A percentile compares a stretch with the other conserved stretches of the same genome.
These are phyloP conservation scores for Blastobotrys elegans DNA, from an alignment of 1,139 yeast species.

Conservation along the genomic window DNA sequence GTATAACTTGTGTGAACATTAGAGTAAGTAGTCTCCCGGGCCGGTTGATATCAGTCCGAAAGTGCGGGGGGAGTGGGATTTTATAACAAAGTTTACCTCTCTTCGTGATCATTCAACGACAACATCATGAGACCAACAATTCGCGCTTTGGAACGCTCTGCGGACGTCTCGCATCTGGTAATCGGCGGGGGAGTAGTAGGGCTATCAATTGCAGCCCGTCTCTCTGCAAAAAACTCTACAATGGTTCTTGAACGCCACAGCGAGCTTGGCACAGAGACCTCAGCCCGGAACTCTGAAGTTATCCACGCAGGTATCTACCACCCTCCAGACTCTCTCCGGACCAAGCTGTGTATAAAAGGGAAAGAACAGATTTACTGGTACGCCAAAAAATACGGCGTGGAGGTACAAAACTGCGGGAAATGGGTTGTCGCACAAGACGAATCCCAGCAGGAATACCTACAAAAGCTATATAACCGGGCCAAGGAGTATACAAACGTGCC, in stretches of 20 bases:
- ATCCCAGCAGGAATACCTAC: conserved; percentile 53
- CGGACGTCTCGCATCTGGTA: conserved; percentile 72
- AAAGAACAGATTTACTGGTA: conserved; percentile 59
- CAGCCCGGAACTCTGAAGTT: conserved; percentile 85
- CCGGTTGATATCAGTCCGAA: no score
- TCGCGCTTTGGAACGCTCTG: background rate
- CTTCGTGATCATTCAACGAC: no score
- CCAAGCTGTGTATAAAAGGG: conserved; percentile 68
- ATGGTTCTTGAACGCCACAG: conserved; percentile 64
- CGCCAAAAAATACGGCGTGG: conserved; percentile 48
- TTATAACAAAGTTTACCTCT: no score
- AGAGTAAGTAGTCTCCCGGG: no score
- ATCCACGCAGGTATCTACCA: conserved; percentile 88
- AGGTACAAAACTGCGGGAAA: conserved; percentile 66
- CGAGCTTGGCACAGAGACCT: conserved; percentile 69
- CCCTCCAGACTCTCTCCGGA: conserved; percentile 62
- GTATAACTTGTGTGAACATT: conserved; percentile 38
- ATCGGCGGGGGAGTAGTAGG: conserved; percentile 92
- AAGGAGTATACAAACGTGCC: conserved; percentile 43
- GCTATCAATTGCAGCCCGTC: conserved; percentile 69
- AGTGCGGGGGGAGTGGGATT: no score
- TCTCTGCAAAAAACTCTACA: conserved; percentile 42
- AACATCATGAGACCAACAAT: conserved; percentile 11
- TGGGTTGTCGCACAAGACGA: conserved; percentile 84
- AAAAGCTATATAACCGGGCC: conserved; percentile 48